Base-by-base conservation (phyloP, 2,329 filamentous ascomycete genomes). In the Curvularia sp. region DNA sequence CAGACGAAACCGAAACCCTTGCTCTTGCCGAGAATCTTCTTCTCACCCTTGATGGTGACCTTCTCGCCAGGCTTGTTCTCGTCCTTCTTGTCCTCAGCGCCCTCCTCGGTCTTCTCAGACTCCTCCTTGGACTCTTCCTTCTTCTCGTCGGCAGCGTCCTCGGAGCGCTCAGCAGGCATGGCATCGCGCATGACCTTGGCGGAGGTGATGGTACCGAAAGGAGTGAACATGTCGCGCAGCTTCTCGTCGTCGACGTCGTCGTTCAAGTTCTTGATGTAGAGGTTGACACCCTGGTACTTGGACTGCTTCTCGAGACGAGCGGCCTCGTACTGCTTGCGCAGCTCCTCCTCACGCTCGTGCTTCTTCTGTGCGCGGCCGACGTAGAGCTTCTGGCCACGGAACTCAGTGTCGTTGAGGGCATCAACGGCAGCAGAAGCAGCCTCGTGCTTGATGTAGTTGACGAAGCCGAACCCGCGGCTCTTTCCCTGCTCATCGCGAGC, bases 1-100 rank as follows among this genome's bases (percentile, higher is more conserved):
- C 95, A 99, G 76, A 99, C 95, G 80, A 99, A 99, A 73, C 95
- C 95, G 79, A 99, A 99, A 79, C 95, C 95, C 86, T 98, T 99
- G 89, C 93, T 97, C 91, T 98, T 98, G 79, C 95, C 95, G 61
- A 96, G 86, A 52, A 83, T 77, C 79, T 85, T 87, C 82, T 87
- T 87, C 73, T 86, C 82, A 55, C 82, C 77, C 77, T 85, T 85
- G 68, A 83, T 82, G 68, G 80, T 83, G 72, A 83, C 78, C 70
- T 82, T 80, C 66, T 80, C 77, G 59, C 86, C 78, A 69, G 85
- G 80, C 61, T 82, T 79, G 49, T 81, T 81, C 8, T 84, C 79
- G 43, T 83, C 82, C 62, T 85, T 88, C 79, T 85, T 86, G 64
- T 87, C 85, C 31, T 80, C 75, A 73, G 86, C 83, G 63, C 85